These are phyloP conservation scores for Podaxis sp. DNA, from an alignment of 768 basidiomycete genomes.

Conservation along the genomic window DNA sequence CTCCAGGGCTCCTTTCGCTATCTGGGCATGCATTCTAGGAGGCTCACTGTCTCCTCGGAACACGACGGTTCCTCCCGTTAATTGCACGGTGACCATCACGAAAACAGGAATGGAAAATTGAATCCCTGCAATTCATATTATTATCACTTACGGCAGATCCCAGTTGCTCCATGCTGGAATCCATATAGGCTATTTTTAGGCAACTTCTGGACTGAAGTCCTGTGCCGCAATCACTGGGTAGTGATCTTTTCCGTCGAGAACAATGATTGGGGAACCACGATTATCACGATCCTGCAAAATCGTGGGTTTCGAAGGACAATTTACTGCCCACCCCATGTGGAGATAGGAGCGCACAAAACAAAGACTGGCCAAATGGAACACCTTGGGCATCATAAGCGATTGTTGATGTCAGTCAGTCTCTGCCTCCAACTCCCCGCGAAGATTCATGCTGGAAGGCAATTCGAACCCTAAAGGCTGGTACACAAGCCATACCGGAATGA, in stretches of 20 bases:
- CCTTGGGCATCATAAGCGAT: neutral
- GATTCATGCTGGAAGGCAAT: neutral
- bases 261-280: constrained; percentile 10
- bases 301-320: constrained; percentile 21
- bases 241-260: constrained; percentile 10
- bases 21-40: neutral
- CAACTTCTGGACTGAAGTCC: neutral
- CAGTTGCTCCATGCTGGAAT: constrained; percentile 3
- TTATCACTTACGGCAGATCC: constrained; percentile 4
- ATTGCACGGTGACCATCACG: neutral
- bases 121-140: neutral
- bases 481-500: neutral
- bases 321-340: constrained; percentile 3
- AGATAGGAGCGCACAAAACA: constrained; percentile 3
- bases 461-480: neutral
- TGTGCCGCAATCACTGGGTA: neutral
- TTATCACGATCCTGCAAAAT: constrained; percentile 20
- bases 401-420: neutral
- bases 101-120: constrained; percentile 7
- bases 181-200: neutral
- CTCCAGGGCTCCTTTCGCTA: neutral
- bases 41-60: constrained; percentile 1
- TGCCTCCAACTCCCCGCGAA: neutral
- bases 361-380: neutral
- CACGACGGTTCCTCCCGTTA: neutral